Base-by-base conservation (phyloP, 1,139 yeast genomes). In the Yamadazyma dushanensis region DNA sequence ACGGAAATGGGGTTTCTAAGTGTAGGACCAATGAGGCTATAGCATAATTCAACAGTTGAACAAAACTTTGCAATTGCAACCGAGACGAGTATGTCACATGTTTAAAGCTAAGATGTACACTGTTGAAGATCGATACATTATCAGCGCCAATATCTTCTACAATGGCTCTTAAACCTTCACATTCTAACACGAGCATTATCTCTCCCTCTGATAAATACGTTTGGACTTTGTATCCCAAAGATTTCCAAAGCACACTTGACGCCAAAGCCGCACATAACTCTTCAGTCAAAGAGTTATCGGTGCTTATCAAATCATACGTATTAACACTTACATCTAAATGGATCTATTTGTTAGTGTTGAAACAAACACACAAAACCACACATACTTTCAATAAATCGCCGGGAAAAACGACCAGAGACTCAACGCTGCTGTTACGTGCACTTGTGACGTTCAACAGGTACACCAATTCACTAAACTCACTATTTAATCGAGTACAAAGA, bases 1-100 rank as follows among this genome's bases (percentile, higher is more conserved):
- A 51, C 1, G 76, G 76, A 32, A 47, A 57, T 29, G 38, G 36
- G 27, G 35, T 39, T 43, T 69, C 75, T 18, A 63, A 44, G 15
- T 61, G 48, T 16, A 67, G 13, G 6, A 62, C 29, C 44, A 65
- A 49, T 1, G 69, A 58, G 3, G 47, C 41, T 30, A 65, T 40
- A 32, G 60, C 46, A 37, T 66, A 63, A 37, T 66, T 58, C 24
- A 64, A 43, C n/a, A 52, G 50, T 11, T 14, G 8, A 8, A 15
- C 18, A 17, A 25, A 25, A 15, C 16, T 25, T 9, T 25, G 18
- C 27, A 25, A 25, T 11, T n/a, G 5, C 27, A 25, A 25, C 17
- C 16, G 13, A 13, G 18, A 13, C 5, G 27, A 25, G n/a, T 25
- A 25, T 7, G 18, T 15, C 4, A 25, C 18, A 13, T 25, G 16